Conservation (phyloP, 148 eudicot species). For the Amaranthus hypochondriacus region DNA sequence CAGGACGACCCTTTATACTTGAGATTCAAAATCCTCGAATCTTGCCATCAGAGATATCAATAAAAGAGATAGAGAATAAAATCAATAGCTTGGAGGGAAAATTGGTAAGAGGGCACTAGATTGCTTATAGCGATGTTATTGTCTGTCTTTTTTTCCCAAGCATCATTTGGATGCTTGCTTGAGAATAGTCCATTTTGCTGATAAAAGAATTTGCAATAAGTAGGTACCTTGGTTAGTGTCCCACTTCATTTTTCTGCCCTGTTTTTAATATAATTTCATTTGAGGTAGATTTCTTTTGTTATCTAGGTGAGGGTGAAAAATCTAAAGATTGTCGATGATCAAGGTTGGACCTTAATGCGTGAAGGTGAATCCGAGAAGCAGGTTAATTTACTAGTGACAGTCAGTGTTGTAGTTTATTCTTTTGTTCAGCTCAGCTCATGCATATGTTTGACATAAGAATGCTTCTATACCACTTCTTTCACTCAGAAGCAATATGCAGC, state of each 20-base stretch:
- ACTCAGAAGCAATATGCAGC: slow-evolving; percentile 95
- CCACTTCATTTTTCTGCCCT: background rate
- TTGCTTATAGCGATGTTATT: background rate
- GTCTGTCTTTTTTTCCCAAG: background rate
- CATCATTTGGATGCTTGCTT: background rate
- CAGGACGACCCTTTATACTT: slow-evolving; percentile 88
- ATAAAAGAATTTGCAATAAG: no score
- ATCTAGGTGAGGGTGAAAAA: slow-evolving; percentile 75
- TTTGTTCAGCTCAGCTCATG: background rate
- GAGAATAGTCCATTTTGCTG: background rate
- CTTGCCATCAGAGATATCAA: slow-evolving; percentile 50
- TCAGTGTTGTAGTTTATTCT: slow-evolving; percentile 3
- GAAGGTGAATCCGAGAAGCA: slow-evolving; percentile 99
- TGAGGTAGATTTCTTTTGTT: slow-evolving; percentile 5
- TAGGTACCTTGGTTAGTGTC: background rate
- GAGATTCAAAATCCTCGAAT: slow-evolving; percentile 87
- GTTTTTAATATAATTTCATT: background rate
- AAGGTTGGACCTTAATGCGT: slow-evolving; percentile 91
- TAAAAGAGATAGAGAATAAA: slow-evolving; percentile 65
- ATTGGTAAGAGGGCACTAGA: slow-evolving; percentile 37
- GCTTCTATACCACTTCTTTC: background rate
- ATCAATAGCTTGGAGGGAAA: slow-evolving; percentile 61
- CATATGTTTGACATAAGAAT: slow-evolving; percentile 4
- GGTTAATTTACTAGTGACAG: slow-evolving; percentile 32
- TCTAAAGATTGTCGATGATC: slow-evolving; percentile 63